Evolutionary conservation across 2,329 filamentous ascomycete genomes (phyloP), one percentile per base, ranked within the genome.

Genomic region (Aureobasidium vineae): DNA sequence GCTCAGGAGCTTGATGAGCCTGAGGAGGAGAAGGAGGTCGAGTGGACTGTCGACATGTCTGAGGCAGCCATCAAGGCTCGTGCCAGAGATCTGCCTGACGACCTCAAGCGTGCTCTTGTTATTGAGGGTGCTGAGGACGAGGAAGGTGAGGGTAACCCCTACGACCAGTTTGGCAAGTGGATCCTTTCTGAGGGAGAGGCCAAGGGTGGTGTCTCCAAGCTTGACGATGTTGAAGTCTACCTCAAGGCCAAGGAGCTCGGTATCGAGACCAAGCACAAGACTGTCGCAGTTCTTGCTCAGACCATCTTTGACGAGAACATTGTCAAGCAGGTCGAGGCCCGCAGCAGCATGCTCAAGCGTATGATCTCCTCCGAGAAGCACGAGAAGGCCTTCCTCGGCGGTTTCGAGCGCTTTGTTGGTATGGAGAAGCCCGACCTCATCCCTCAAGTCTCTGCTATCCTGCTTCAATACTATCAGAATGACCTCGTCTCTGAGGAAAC

Each of bases 11-110:
- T 97, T 74, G 90, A 90, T 73, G 85, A 85, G 53, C 81, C 82
- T 31, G 84, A 86, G 65, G 86, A 89, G 73, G 84, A 86, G 74
- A 91, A 93, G 79, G 91, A 97, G 71, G 88, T 96, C 69, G 87
- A 96, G 71, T 99, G 95, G 95, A 91, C 93, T 69, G 91, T 98
- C 68, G 95, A 99, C 78, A 95, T 96, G 82, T 97, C 93, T 70
- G 92, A 93, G 78, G 92, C 92, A 78, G 95, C 95, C 71, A 90
- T 98, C 82, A 93, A 90, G 82, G 94, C 94, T 73, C 95, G 95
- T 79, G 91, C 93, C 77, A 90, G 94, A 79, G 89, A 92, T 71
- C 90, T 99, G 61, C 92, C 95, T n/a, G 89, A 88, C 71, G 95
- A 98, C 76, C 89, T 99, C 77, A 97, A 97, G 86, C 89, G 91